These are phyloP conservation scores for Ilyonectria robusta DNA, from an alignment of 2,329 filamentous ascomycete species.

Conservation along the genomic window DNA sequence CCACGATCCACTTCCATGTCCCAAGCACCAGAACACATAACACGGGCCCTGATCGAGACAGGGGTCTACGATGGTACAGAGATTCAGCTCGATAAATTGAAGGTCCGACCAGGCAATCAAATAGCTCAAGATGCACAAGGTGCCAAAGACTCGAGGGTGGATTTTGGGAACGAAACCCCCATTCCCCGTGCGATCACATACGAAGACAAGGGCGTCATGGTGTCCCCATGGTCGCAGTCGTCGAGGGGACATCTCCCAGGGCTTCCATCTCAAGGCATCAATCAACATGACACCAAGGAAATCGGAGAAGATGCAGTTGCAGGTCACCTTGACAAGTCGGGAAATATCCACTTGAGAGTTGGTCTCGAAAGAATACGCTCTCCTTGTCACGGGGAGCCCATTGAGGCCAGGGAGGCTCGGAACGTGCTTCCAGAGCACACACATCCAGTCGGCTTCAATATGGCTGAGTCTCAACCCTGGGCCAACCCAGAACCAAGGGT, in stretches of 20 bases:
- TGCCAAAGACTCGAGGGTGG: no score
- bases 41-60: constrained; percentile 35
- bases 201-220: constrained; percentile 41
- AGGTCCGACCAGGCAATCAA: background rate
- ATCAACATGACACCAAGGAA: background rate
- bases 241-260: background rate
- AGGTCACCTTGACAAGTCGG: background rate
- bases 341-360: no score
- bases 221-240: constrained; percentile 23
- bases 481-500: no score
- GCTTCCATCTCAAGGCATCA: background rate
- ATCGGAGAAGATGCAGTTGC: background rate
- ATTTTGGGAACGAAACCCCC: background rate
- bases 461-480: background rate
- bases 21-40: constrained; percentile 17
- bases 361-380: background rate
- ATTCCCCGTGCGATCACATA: constrained; percentile 16
- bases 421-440: background rate
- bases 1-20: background rate
- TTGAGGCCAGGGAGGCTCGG: background rate
- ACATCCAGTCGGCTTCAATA: background rate
- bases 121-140: background rate
- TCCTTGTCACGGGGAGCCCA: background rate
- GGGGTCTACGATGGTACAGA: constrained; percentile 39
- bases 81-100: background rate